Base-by-base conservation (phyloP, 768 basidiomycete species). In the Agrocybe praecox region DNA sequence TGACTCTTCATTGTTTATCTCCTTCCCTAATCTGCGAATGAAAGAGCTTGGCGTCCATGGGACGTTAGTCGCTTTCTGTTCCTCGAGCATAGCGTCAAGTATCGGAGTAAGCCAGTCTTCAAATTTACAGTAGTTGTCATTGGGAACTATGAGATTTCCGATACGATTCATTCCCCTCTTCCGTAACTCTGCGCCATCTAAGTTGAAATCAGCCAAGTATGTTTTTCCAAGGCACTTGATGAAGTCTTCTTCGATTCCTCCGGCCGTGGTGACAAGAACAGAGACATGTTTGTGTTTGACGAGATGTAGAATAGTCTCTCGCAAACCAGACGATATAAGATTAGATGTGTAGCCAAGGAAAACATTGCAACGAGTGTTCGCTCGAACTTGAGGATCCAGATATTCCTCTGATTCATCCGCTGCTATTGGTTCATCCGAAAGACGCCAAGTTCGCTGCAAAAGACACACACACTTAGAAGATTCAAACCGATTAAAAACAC, bases 21-120 rank as follows among this genome's bases (percentile, higher is more conserved):
- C 97, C 71, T 95, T 95, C 24, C 97, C 97, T n/a, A 99, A 76
- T 53, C 97, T 78, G 23, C 81, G 83, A 64, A 98, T 97, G 69
- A 99, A 94, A 14, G 85, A 81, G 68, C 95, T 96, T n/a, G 97
- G 97, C 2, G 90, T 86, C 97, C 97, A 98, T 52, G 88, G 80
- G 53, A 72, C 63, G 24, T 87, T 86, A 43, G 74, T 79, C 54
- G 78, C 74, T 61, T 86, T 84, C 74, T 99, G 97, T 68, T 99
- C 97, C 11, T 76, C 82, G 26, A 98, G 82, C 93, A 99, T 93
- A 26, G 77, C 67, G 67, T 98, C 90, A 42, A 99, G 82, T 54
- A 98, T 92, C 2, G 97, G 97, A 18, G 86, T 87, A n/a, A 98
- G 83, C 97, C 97, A 99, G 70, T 98, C 96, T 74, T 99, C 97